These are phyloP conservation scores for Pleurotus sapidus DNA, from an alignment of 768 basidiomycete species.

Conservation along the genomic window DNA sequence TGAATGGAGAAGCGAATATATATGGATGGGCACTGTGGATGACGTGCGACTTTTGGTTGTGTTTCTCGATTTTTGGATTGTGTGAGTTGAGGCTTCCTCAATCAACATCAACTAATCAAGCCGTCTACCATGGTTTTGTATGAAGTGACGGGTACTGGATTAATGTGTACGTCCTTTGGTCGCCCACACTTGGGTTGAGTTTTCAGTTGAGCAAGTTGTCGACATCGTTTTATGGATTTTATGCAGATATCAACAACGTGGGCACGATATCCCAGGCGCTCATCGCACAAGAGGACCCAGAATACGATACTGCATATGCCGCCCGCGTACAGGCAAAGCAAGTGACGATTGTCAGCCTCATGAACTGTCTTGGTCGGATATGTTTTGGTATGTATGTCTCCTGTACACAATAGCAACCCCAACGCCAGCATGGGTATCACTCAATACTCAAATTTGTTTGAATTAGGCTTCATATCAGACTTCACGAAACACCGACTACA, in stretches of 20 bases:
- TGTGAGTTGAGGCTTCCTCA: constrained; percentile 41
- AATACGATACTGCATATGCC: constrained; percentile 66
- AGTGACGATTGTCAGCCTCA: constrained; percentile 78
- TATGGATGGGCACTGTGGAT: constrained; percentile 18
- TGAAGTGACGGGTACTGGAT: constrained; percentile 66
- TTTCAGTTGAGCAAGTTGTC: too few species aligned
- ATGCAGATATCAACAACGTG: constrained; percentile 74
- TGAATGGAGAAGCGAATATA: constrained; percentile 13
- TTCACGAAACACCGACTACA: constrained; percentile 50
- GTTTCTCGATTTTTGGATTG: constrained; percentile 48
- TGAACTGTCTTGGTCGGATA: constrained; percentile 79
- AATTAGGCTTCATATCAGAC: constrained; percentile 65
- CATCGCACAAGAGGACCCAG: constrained; percentile 54
- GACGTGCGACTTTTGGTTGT: constrained; percentile 23
- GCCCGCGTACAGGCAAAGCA: constrained; percentile 80
- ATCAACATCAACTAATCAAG: too few species aligned
- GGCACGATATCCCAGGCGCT: constrained; percentile 71
- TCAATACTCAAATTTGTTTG: not conserved
- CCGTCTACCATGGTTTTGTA: not conserved
- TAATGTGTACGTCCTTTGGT: constrained; percentile 57
- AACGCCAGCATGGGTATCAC: not conserved
- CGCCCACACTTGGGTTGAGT: too few species aligned
- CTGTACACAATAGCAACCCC: not conserved
- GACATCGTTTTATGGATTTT: not conserved
- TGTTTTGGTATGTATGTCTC: constrained; percentile 51